Conservation (phyloP, 2,329 filamentous ascomycete genomes). For the Chrysoporthe cubensis region DNA sequence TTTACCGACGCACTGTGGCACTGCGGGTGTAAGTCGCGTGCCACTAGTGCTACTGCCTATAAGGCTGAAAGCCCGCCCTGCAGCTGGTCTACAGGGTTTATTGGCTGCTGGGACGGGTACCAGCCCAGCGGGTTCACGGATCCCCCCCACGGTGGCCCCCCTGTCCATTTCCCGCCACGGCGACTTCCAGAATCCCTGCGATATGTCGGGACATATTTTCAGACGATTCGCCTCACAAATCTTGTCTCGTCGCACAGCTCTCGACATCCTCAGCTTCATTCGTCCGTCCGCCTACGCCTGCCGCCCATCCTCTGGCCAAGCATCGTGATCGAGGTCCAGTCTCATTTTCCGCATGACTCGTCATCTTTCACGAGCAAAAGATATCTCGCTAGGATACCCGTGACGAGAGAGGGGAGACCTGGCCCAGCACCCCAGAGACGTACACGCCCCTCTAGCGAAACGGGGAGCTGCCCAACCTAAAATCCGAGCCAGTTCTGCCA, state of each 20-base stretch:
- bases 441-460: no score
- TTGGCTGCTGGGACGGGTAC: neutral
- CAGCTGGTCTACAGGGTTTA: neutral
- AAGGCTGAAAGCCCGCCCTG: conserved; percentile 4
- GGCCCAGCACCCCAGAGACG: no score
- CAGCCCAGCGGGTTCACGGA: neutral
- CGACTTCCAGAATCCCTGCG: conserved; percentile 9
- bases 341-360: neutral
- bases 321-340: neutral
- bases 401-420: no score
- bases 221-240: neutral
- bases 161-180: neutral
- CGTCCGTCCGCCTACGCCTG: neutral
- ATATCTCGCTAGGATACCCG: no score
- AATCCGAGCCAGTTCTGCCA: no score
- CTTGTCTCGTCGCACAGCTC: conserved; percentile 7
- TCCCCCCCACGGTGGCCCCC: neutral
- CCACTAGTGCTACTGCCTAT: neutral
- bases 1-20: neutral
- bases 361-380: no score
- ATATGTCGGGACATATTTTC: neutral
- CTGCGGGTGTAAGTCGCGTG: neutral
- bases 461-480: no score
- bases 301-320: neutral
- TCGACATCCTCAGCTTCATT: neutral